A percentile compares a stretch with the other conserved stretches of the same genome.
Conservation (phyloP, 2,329 filamentous ascomycete genomes). For the Colletotrichum neosansevieriae region DNA sequence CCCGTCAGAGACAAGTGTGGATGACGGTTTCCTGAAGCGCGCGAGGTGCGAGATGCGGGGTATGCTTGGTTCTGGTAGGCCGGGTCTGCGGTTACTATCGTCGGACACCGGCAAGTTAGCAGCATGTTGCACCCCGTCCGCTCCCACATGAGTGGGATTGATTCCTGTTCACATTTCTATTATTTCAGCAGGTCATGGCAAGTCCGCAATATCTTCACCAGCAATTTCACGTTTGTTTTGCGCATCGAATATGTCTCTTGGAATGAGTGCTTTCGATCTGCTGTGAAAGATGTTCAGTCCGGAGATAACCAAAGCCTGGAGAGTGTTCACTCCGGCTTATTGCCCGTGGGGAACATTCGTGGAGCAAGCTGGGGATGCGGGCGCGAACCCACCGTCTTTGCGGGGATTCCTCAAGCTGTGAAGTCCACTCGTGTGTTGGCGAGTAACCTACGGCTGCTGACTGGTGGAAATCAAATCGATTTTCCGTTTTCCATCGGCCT, state of each 20-base stretch:
- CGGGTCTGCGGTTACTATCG: neutral
- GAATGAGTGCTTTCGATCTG: neutral
- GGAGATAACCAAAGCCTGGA: neutral
- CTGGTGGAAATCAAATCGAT: slow-evolving; percentile 29
- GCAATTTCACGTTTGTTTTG: neutral
- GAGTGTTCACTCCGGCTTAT: slow-evolving; percentile 9
- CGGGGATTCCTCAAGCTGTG: neutral
- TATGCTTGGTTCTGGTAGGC: neutral
- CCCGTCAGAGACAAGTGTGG: neutral
- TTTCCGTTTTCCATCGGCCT: neutral
- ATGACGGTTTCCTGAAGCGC: slow-evolving; percentile 1
- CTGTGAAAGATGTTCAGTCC: neutral
- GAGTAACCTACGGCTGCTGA: neutral
- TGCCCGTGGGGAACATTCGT: slow-evolving; percentile 29
- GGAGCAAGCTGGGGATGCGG: slow-evolving; percentile 20
- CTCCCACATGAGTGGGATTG: neutral
- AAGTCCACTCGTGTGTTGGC: neutral
- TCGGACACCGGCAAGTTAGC: neutral
- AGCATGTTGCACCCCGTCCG: neutral
- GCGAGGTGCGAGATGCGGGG: slow-evolving; percentile 19
- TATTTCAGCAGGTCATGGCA: too few relatives aligned
- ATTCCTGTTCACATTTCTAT: too few relatives aligned
- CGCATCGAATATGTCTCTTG: neutral
- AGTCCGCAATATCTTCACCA: too few relatives aligned
- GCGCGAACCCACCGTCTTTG: neutral